Base-by-base conservation (phyloP, 192 early-diverging fungal genomes). In the Linnemannia elongata region DNA sequence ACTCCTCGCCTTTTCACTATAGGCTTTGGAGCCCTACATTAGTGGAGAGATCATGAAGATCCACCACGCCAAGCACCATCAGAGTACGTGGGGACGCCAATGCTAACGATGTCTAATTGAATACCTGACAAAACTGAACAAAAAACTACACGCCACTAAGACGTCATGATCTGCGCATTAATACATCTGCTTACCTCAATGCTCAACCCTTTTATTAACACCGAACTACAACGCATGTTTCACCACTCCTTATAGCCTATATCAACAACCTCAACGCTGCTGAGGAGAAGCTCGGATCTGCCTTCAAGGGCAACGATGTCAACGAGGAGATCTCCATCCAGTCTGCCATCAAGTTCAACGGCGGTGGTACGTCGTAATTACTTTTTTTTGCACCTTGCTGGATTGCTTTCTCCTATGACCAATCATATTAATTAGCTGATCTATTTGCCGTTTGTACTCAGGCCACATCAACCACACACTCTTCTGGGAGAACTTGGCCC, bases 31-130 rank as follows among this genome's bases (percentile, higher is more conserved):
- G 90, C 98, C 98, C 52, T 94, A 93, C 88, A 97, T 99, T 89
- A 96, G 93, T 54, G 93, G 93, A 68, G 96, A 99, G 86, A 99
- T 98, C 87, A 98, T 99, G 97, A 82, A 95, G 79, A 88, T 99
- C 66, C 98, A 99, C 91, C 96, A 99, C 91, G 71, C 88, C 87
- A 99, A 99, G 94, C 98, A 99, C 91, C 98, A 99, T 88, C 95
- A 96, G 60, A 90, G 84, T 86, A 81, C 17, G 81, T 72, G 15
- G n/a, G 7, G 1, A 30, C 20, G 39, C 1, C 13, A 36, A 24
- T 52, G 13, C 8, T 75, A 22, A 24, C 35, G 27, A 9, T 75
- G 24, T 33, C 3, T 4, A 47, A 15, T 10, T 41, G 20, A 42
- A n/a, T 20, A 4, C 10, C 22, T 8, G 49, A 4, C 30, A 44